Conservation (phyloP, 2,329 filamentous ascomycete genomes). For the Chrysosporium queenslandicum region DNA sequence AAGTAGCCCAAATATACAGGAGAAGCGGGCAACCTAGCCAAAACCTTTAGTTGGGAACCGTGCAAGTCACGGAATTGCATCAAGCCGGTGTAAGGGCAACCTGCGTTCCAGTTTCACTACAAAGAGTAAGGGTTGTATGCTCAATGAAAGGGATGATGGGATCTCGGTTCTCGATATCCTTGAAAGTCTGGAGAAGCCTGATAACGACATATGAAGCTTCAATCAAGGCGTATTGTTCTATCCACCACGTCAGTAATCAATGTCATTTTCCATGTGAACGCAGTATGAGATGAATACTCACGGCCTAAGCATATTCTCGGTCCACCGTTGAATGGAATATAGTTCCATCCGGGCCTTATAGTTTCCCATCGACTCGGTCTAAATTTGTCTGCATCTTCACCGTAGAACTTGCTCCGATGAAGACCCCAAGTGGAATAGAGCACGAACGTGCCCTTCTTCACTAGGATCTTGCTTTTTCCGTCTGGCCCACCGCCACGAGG, state of each 20-base stretch:
- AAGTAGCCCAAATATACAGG: too few species aligned
- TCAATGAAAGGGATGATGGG: conserved; percentile 12
- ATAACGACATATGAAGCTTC: conserved; percentile 46
- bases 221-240: conserved; percentile 47
- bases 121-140: conserved; percentile 13
- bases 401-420: conserved; percentile 43
- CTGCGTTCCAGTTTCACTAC: conserved; percentile 9
- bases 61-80: not conserved
- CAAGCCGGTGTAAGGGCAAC: conserved; percentile 12
- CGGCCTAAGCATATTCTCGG: conserved; percentile 45
- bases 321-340: conserved; percentile 46
- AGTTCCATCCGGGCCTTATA: conserved; percentile 45
- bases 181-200: conserved; percentile 29
- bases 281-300: conserved; percentile 6
- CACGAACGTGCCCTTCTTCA: conserved; percentile 39
- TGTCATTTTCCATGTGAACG: too few species aligned
- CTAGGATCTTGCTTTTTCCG: conserved; percentile 38
- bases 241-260: not conserved
- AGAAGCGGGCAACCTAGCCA: too few species aligned
- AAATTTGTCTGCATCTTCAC: conserved; percentile 41
- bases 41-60: not conserved
- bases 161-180: conserved; percentile 16
- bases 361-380: conserved; percentile 43
- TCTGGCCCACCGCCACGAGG: conserved; percentile 43
- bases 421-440: conserved; percentile 39